phyloP scores from a whole-genome alignment of 2,329 filamentous ascomycete species.

The Lecanicillium sp. region DNA sequence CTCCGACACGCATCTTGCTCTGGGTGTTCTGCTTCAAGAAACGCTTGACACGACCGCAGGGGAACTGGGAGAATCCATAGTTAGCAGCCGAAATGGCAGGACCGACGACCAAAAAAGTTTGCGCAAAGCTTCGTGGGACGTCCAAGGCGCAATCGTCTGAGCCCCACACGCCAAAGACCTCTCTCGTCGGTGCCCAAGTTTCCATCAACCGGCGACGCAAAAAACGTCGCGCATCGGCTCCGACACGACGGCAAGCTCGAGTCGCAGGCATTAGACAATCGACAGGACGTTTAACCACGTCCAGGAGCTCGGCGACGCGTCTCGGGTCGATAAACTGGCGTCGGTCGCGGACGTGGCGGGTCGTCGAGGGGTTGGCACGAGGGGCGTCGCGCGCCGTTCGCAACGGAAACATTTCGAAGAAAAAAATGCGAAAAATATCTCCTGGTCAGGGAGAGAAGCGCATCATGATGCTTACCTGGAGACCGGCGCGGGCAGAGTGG shows the following conservation, averaged over 20 bases:
- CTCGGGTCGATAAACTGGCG: background rate
- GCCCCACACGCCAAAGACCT: conserved; percentile 13
- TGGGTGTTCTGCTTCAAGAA: conserved; percentile 99
- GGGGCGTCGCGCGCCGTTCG: conserved; percentile 1
- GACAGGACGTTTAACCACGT: background rate
- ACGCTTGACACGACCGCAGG: conserved; percentile 99
- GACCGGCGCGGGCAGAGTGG: conserved; percentile 89
- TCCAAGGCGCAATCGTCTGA: conserved; percentile 14
- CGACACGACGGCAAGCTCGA: conserved; percentile 1
- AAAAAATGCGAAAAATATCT: conserved; percentile 13
- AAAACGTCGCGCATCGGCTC: conserved; percentile 9
- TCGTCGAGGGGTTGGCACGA: conserved; percentile 3
- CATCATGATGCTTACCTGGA: conserved; percentile 66
- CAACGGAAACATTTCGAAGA: conserved; percentile 12
- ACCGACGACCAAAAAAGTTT: background rate
- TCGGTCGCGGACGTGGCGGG: conserved; percentile 1
- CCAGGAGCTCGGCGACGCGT: conserved; percentile 6
- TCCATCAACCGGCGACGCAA: conserved; percentile 7
- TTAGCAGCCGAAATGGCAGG: conserved; percentile 19
- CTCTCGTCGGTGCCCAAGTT: background rate
- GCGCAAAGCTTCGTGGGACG: conserved; percentile 16
- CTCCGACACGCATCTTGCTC: conserved; percentile 99
- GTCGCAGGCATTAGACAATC: background rate
- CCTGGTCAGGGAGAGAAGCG: background rate
- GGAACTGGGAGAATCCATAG: conserved; percentile 59